Percentiles rank a stretch among this genome's conserved stretches.
Conservation (phyloP, 805 yeast genomes). For the Wickerhamomyces ciferrii region DNA sequence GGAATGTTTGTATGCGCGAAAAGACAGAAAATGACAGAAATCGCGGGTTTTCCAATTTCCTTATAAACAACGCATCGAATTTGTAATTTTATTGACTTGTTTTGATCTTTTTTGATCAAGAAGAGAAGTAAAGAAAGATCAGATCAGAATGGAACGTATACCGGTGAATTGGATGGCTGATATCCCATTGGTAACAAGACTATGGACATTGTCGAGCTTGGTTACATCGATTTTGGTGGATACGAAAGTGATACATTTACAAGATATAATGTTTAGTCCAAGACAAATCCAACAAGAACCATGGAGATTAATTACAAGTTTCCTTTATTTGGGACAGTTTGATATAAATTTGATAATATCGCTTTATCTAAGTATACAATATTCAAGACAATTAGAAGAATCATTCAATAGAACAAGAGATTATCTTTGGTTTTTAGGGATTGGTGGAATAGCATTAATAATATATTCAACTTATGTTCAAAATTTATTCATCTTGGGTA, state of each 20-base stretch:
- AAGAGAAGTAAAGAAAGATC: too few species aligned
- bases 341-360: constrained; percentile 6
- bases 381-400: constrained; percentile 11
- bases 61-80: neutral
- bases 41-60: neutral
- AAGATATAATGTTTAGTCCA: constrained; percentile 10
- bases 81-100: too few species aligned
- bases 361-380: constrained; percentile 5
- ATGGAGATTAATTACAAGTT: constrained; percentile 17
- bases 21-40: neutral
- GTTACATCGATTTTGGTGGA: constrained; percentile 9
- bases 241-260: constrained; percentile 3
- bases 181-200: constrained; percentile 15
- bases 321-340: constrained; percentile 14
- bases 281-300: constrained; percentile 7
- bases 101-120: too few species aligned
- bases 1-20: neutral
- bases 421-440: constrained; percentile 14
- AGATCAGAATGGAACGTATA: constrained; percentile 19
- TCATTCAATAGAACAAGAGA: constrained; percentile 4
- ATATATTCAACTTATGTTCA: constrained; percentile 5
- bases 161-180: constrained; percentile 10
- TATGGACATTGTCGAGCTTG: constrained; percentile 10
- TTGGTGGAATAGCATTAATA: constrained; percentile 6
- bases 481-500: constrained; percentile 3